These are phyloP conservation scores for Fusarium tanahbumbuense DNA, from an alignment of 2,329 filamentous ascomycete genomes.

Conservation along the genomic window DNA sequence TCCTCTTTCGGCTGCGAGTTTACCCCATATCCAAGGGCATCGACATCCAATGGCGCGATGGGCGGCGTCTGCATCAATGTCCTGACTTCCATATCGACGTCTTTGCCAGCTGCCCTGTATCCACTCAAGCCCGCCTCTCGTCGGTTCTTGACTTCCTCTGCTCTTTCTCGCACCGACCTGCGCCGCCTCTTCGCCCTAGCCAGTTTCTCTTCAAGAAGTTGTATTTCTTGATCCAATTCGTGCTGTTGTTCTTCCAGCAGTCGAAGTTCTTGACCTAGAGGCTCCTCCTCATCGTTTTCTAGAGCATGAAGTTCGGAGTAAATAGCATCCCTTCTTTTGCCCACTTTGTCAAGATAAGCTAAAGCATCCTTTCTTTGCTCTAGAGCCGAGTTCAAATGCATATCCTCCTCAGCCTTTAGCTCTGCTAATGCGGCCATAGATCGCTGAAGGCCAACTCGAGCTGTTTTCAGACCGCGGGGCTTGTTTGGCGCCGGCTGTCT, in stretches of 20 bases:
- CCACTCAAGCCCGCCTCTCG: conserved; percentile 78
- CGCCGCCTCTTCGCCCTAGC: conserved; percentile 69
- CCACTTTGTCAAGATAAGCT: conserved; percentile 65
- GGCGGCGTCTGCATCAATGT: conserved; percentile 70
- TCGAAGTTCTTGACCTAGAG: conserved; percentile 70
- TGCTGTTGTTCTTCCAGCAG: conserved; percentile 67
- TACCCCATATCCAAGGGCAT: conserved; percentile 50
- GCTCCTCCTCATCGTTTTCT: conserved; percentile 66
- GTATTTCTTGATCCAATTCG: conserved; percentile 71
- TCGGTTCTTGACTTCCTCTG: conserved; percentile 72
- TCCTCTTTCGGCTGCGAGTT: conserved; percentile 30
- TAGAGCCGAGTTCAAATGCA: conserved; percentile 67
- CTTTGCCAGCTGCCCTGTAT: conserved; percentile 73
- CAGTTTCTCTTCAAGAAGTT: conserved; percentile 72
- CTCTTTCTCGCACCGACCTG: conserved; percentile 67
- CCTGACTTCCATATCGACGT: conserved; percentile 72
- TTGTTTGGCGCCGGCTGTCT: conserved; percentile 64
- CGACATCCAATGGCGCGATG: conserved; percentile 63
- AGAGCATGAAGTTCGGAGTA: conserved; percentile 64
- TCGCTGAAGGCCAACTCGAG: conserved; percentile 72
- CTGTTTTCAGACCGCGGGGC: conserved; percentile 68
- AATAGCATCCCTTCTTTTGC: conserved; percentile 62
- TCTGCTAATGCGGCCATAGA: conserved; percentile 72
- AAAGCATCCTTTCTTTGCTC: conserved; percentile 68
- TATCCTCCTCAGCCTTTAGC: conserved; percentile 76